phyloP scores from a whole-genome alignment of 2,329 filamentous ascomycete genomes.

The Pochonia chlamydosporia region DNA sequence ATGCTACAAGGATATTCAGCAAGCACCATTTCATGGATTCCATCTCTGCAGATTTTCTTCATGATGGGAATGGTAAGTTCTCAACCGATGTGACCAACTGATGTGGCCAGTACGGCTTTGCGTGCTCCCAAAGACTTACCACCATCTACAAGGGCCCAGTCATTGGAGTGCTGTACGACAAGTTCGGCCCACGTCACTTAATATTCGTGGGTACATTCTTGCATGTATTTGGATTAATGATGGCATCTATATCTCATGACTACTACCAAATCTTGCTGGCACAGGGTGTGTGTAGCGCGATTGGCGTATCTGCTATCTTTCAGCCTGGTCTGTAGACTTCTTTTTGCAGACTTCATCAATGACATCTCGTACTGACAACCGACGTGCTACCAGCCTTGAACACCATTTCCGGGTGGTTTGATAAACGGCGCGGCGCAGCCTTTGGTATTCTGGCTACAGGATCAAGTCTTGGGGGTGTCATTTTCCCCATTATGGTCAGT shows the following conservation, averaged over 20 bases:
- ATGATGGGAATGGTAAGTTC: too few species aligned
- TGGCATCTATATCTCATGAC: constrained; percentile 1
- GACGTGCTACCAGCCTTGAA: not conserved
- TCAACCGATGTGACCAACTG: too few species aligned
- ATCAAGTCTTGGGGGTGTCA: constrained; percentile 24
- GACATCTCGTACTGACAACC: not conserved
- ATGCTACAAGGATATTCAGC: constrained; percentile 41
- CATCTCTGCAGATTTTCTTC: constrained; percentile 47
- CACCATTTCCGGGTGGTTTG: constrained; percentile 19
- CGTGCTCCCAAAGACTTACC: too few species aligned
- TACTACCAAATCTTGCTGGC: constrained; percentile 10
- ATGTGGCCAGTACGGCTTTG: too few species aligned
- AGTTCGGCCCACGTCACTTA: constrained; percentile 10
- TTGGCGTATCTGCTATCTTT: constrained; percentile 10
- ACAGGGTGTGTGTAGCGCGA: constrained; percentile 8
- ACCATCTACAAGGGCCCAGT: too few species aligned
- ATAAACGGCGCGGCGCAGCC: constrained; percentile 16
- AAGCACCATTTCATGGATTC: constrained; percentile 53
- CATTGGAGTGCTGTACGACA: constrained; percentile 29
- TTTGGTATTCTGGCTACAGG: constrained; percentile 21
- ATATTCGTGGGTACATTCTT: constrained; percentile 8
- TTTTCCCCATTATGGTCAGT: constrained; percentile 28
- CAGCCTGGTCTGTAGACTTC: constrained; percentile 2
- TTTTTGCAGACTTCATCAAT: not conserved
- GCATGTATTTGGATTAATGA: constrained; percentile 6